Evolutionary conservation across 83 land plant genomes (phyloP).

Genomic region (Diphasiastrum complanatum): DNA sequence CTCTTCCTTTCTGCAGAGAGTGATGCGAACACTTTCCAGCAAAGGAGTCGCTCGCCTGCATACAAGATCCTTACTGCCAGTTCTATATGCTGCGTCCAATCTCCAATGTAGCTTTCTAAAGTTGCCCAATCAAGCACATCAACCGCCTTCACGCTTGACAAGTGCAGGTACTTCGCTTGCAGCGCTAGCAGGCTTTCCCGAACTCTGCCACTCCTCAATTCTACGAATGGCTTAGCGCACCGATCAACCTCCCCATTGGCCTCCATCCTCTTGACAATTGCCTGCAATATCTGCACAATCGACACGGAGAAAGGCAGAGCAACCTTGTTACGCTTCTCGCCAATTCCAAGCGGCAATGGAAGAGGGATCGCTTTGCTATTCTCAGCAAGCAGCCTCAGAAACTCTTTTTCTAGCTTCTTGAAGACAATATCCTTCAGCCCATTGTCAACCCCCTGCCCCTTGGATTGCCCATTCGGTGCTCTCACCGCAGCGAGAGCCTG

Average conservation of each 20-base stretch:
- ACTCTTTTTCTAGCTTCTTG: conserved; percentile 44
- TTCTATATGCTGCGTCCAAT: conserved; percentile 55
- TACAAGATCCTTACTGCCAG: conserved; percentile 39
- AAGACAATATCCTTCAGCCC: conserved; percentile 38
- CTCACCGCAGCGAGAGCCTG: too few species aligned
- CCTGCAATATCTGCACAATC: conserved; percentile 29
- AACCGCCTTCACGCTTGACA: conserved; percentile 36
- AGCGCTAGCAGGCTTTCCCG: conserved; percentile 27
- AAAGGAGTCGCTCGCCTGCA: conserved; percentile 43
- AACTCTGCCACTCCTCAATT: conserved; percentile 18
- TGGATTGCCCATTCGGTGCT: not conserved
- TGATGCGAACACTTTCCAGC: conserved; percentile 31
- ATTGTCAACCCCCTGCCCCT: conserved; percentile 33
- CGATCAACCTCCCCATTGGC: conserved; percentile 38
- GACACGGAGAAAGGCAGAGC: conserved; percentile 37
- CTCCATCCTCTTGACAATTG: conserved; percentile 41
- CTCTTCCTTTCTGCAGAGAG: conserved; percentile 35
- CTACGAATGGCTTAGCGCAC: conserved; percentile 41
- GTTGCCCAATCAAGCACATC: conserved; percentile 46
- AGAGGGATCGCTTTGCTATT: conserved; percentile 30
- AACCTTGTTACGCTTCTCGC: conserved; percentile 37
- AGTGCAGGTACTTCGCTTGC: conserved; percentile 44
- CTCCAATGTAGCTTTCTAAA: conserved; percentile 40
- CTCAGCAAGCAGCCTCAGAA: conserved; percentile 37
- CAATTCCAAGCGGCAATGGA: conserved; percentile 21